Evolutionary conservation across 2,329 filamentous ascomycete genomes (phyloP).

Genomic region (Orbilia brochopaga): DNA sequence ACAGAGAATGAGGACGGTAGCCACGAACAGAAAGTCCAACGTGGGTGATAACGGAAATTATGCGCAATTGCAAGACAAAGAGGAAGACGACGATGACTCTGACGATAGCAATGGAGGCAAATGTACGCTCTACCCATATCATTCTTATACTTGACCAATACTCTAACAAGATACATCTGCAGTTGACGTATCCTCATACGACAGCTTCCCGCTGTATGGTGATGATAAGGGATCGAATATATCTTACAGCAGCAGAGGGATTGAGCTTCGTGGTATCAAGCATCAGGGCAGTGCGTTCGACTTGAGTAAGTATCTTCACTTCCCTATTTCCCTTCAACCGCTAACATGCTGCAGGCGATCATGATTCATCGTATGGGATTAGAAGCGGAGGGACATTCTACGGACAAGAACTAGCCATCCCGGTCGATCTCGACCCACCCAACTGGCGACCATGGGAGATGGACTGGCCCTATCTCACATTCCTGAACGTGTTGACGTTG

Average conservation of each 20-base stretch:
- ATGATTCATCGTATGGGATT: slow-evolving; percentile 26
- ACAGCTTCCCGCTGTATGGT: slow-evolving; percentile 43
- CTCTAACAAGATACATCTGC: not conserved
- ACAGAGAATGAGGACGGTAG: slow-evolving; percentile 43
- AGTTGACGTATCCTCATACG: slow-evolving; percentile 47
- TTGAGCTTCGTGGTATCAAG: slow-evolving; percentile 46
- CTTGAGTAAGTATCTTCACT: slow-evolving; percentile 19
- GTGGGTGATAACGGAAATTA: slow-evolving; percentile 15
- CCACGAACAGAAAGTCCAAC: slow-evolving; percentile 18
- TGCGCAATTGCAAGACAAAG: slow-evolving; percentile 28
- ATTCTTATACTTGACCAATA: not conserved
- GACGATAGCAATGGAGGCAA: slow-evolving; percentile 17
- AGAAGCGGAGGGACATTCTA: slow-evolving; percentile 46
- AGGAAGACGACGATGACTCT: slow-evolving; percentile 23
- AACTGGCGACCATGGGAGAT: slow-evolving; percentile 72
- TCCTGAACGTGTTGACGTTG: slow-evolving; percentile 64
- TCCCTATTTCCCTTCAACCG: not conserved
- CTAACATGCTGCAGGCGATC: slow-evolving; percentile 19
- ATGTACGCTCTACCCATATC: slow-evolving; percentile 11
- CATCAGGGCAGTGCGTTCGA: slow-evolving; percentile 42
- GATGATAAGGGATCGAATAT: slow-evolving; percentile 40
- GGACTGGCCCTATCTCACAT: slow-evolving; percentile 67
- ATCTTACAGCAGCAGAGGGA: slow-evolving; percentile 37
- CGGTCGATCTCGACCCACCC: slow-evolving; percentile 56
- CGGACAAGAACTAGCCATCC: slow-evolving; percentile 46